Evolutionary conservation across 352 stramenopile genomes (phyloP).

Genomic region (Thalassiosira allenii): DNA sequence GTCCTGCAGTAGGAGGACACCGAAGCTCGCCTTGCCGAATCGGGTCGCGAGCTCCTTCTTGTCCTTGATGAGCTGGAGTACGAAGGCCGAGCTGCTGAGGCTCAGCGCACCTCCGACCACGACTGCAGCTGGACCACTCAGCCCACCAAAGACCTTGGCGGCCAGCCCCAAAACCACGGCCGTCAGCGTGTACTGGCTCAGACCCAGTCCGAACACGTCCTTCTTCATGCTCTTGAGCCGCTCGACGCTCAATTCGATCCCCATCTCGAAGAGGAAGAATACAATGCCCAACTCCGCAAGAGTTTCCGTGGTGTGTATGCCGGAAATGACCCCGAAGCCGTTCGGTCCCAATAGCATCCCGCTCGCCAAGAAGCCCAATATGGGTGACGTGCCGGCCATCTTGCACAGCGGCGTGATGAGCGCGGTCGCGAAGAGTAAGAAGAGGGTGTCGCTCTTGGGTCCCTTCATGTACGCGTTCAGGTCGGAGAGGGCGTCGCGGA

Average conservation of each 20-base stretch:
- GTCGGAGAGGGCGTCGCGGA: slow-evolving; percentile 70
- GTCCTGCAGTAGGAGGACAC: slow-evolving; percentile 89
- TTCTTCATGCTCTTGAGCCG: slow-evolving; percentile 87
- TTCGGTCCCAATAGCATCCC: slow-evolving; percentile 88
- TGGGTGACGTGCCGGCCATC: slow-evolving; percentile 82
- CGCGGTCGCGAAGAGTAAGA: slow-evolving; percentile 86
- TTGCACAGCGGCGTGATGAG: slow-evolving; percentile 89
- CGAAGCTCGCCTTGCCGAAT: slow-evolving; percentile 88
- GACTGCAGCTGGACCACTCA: slow-evolving; percentile 75
- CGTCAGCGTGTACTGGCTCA: slow-evolving; percentile 86
- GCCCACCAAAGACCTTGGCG: slow-evolving; percentile 63
- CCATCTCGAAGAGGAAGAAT: slow-evolving; percentile 92
- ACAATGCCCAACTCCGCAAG: slow-evolving; percentile 89
- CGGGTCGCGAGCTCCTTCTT: slow-evolving; percentile 85
- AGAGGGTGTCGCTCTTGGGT: slow-evolving; percentile 84
- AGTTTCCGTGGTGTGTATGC: slow-evolving; percentile 81
- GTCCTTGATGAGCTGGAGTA: slow-evolving; percentile 88
- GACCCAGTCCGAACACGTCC: slow-evolving; percentile 88
- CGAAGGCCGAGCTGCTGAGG: slow-evolving; percentile 88
- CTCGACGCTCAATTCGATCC: slow-evolving; percentile 88
- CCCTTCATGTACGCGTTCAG: slow-evolving; percentile 80
- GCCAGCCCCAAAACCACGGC: slow-evolving; percentile 60
- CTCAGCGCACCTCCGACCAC: slow-evolving; percentile 87
- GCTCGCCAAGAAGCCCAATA: slow-evolving; percentile 88
- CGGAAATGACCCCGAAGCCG: slow-evolving; percentile 85